Evolutionary conservation across 768 basidiomycete species (phyloP), one percentile per base, ranked within the genome.

Genomic region (Podaxis sp.): DNA sequence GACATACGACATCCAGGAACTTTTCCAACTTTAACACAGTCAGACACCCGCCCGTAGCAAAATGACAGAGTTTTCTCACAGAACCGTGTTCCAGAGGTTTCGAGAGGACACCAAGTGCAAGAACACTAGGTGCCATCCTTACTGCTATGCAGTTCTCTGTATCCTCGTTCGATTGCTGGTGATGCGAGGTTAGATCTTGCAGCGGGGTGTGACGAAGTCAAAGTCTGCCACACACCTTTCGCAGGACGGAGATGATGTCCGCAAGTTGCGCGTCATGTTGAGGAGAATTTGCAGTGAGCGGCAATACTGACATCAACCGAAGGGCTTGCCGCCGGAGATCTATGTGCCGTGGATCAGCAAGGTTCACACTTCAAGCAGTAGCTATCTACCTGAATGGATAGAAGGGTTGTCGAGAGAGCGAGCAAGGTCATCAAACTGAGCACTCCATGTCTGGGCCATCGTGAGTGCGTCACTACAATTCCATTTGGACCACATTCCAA

Each of bases 401-500:
- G 67, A 46, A 19, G 66, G 49, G 33, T 72, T 64, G 22, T 66
- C 64, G 49, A 68, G 62, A 53, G 65, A 67, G 22, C 65, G 63
- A 38, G 72, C 68, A 17, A 73, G 60, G 12, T 67, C 57, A 38
- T 74, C 72, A 1, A 78, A 53, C 8, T 58, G 57, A 4, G 57
- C 53, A 42, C 75, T 36, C 19, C 64, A 57, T n/a, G 61, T 19
- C 3, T 63, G 28, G 12, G 67, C 54, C 15, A 64, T 30, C 40
- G 62, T n/a, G 7, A 70, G 55, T 17, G 66, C 58, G 38, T 70
- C 65, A 15, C 73, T 72, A 24, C 72, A 49, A 30, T 74, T 80
- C 59, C 87, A 72, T 5, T 70, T 72, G 12, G 80, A 76, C 94
- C 94, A 96, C 39, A 96, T 84, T 22, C 87, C 79, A 19, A 82